Evolutionary conservation across 2,329 filamentous ascomycete species (phyloP), one percentile per base, ranked within the genome.

Genomic region (Calonectria fujianensis): DNA sequence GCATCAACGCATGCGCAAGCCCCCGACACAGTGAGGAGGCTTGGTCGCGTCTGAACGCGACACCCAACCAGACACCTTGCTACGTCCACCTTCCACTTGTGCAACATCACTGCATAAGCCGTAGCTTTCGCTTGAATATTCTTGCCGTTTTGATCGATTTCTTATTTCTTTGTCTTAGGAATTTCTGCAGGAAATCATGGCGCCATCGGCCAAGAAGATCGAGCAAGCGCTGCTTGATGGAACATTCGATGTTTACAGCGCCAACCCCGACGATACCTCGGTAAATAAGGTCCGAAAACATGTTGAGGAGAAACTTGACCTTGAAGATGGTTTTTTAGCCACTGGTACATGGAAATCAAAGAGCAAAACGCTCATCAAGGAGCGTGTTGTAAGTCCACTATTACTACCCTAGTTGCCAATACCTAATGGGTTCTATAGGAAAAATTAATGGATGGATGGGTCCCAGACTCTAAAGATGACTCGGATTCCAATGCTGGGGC

Each of bases 361-460:
- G 77, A 93, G 91, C 82, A 93, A 93, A 79, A 81, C 82, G 1
- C 79, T 92, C n/a, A 91, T 93, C 76, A 89, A 89, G 68, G 83
- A 85, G 24, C 85, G 87, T 63, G 87, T 89, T n/a, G 91, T 93
- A 86, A 76, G 89, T 61, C 5, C 18, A 35, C 11, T 11, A 35
- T 86, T 50, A 57, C 29, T 8, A 24, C 10, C 37, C 10, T 39
- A 6, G 24, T 48, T 8, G 32, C 51, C 16, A n/a, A 13, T 45
- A 45, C 10, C 67, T 74, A 24, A 74, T 50, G 41, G 48, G 31
- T 3, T 11, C 37, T 71, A 50, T 32, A 86, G 85, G 83, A 82
- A 54, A 85, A 86, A 76, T 75, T 86, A 14, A 78, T 85, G 31
- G 84, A 85, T 7, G 85, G 85, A 65, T 85, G 83, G 83, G 74